Conservation (phyloP, 768 basidiomycete species). For the Hydnum rufescens region DNA sequence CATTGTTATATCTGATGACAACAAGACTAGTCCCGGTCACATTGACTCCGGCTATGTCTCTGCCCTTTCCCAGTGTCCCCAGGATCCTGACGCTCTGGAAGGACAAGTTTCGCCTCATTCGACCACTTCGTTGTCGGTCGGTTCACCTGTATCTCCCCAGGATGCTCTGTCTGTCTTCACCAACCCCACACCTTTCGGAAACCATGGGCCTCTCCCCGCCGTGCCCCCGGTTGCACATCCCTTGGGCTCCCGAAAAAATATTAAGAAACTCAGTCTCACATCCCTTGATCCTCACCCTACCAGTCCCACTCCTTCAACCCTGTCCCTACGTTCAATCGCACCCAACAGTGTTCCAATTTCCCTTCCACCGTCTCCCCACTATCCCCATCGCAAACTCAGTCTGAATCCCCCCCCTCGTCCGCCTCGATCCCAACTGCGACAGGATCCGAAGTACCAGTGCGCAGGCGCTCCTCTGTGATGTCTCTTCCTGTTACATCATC, state of each 20-base stretch:
- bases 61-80: not conserved
- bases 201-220: not conserved
- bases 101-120: not conserved
- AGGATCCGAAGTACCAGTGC: conserved; percentile 4
- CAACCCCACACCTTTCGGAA: not conserved
- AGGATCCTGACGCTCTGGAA: not conserved
- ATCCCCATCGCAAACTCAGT: not conserved
- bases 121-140: not conserved
- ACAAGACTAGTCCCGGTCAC: not conserved
- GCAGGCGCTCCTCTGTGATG: conserved; percentile 45
- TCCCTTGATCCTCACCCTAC: not conserved
- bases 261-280: not conserved
- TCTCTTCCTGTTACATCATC: conserved; percentile 38
- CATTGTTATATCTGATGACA: not conserved
- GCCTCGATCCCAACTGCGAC: conserved; percentile 2
- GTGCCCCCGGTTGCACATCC: not conserved
- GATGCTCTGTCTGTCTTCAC: not conserved
- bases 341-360: not conserved
- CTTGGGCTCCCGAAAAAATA: not conserved
- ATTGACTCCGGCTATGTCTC: not conserved
- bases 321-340: not conserved
- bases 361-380: not conserved
- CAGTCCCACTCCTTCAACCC: not conserved
- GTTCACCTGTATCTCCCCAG: not conserved
- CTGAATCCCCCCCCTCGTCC: not conserved